These are phyloP conservation scores for Xanthoceras sorbifolium DNA, from an alignment of 345 rosid genomes.

Conservation along the genomic window DNA sequence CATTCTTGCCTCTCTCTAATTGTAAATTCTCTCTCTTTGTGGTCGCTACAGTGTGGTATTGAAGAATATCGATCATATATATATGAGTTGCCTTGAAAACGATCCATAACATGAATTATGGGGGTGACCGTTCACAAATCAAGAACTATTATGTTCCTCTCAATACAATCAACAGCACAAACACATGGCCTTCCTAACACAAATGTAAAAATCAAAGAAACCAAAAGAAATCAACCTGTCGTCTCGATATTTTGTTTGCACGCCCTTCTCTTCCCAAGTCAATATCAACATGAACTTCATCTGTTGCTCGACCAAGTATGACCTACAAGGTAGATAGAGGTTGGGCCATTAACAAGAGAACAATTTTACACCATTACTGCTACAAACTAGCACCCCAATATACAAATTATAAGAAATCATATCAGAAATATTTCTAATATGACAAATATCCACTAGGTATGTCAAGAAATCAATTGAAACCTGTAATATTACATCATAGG, in stretches of 20 bases:
- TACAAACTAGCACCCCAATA: background rate
- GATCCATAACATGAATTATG: background rate
- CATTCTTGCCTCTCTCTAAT: background rate
- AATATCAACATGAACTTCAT: constrained; percentile 68
- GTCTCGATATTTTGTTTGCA: constrained; percentile 70
- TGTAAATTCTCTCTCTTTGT: background rate
- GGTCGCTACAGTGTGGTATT: background rate
- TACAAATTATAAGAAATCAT: background rate
- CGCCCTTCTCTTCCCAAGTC: constrained; percentile 74
- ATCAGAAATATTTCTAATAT: background rate
- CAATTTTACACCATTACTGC: background rate
- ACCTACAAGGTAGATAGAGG: constrained; percentile 53
- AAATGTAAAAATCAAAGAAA: constrained; percentile 15
- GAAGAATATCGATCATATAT: background rate
- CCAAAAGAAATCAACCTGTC: constrained; percentile 55
- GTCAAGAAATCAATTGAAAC: background rate
- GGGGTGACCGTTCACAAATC: background rate
- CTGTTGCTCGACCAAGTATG: constrained; percentile 82
- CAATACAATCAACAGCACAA: background rate
- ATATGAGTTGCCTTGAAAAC: background rate
- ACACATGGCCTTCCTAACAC: background rate
- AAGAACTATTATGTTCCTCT: background rate
- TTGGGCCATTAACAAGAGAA: constrained; percentile 19
- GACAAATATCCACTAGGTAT: background rate
- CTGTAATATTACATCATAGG: background rate